Evolutionary conservation across 306 rosid species (phyloP).

Genomic region (Mucuna pruriens): DNA sequence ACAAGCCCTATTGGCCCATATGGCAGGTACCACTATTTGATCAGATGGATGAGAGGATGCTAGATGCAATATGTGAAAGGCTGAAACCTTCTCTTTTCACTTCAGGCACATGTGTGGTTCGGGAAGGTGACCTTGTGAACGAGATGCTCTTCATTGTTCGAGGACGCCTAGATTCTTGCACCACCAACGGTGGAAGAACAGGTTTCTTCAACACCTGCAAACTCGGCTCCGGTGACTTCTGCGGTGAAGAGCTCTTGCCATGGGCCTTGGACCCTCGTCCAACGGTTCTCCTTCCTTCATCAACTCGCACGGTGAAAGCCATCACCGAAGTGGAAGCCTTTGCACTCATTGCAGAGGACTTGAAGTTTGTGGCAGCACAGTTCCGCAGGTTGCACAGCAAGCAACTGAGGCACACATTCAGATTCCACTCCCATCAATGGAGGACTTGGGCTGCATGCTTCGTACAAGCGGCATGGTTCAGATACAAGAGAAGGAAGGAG

Average conservation of each 20-base stretch:
- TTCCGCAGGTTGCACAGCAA: constrained; percentile 64
- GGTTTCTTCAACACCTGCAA: constrained; percentile 59
- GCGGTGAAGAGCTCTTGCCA: constrained; percentile 65
- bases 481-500: constrained; percentile 51
- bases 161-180: constrained; percentile 56
- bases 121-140: constrained; percentile 59
- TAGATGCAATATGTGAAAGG: constrained; percentile 68
- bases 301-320: constrained; percentile 60
- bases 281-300: constrained; percentile 47
- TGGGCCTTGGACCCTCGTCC: constrained; percentile 67
- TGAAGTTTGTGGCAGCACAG: constrained; percentile 60
- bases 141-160: constrained; percentile 64
- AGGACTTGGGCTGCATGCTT: constrained; percentile 70
- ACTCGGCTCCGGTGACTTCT: constrained; percentile 68
- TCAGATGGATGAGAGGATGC: constrained; percentile 63
- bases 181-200: constrained; percentile 64
- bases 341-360: constrained; percentile 60
- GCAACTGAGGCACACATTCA: constrained; percentile 53
- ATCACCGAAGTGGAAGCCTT: constrained; percentile 68
- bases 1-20: too few relatives aligned
- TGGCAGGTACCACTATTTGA: constrained; percentile 62
- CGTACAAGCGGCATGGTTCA: constrained; percentile 73
- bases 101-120: constrained; percentile 51
- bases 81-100: constrained; percentile 58
- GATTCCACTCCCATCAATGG: constrained; percentile 62